phyloP scores from a whole-genome alignment of 768 basidiomycete genomes.

The Sarcodon sp. region DNA sequence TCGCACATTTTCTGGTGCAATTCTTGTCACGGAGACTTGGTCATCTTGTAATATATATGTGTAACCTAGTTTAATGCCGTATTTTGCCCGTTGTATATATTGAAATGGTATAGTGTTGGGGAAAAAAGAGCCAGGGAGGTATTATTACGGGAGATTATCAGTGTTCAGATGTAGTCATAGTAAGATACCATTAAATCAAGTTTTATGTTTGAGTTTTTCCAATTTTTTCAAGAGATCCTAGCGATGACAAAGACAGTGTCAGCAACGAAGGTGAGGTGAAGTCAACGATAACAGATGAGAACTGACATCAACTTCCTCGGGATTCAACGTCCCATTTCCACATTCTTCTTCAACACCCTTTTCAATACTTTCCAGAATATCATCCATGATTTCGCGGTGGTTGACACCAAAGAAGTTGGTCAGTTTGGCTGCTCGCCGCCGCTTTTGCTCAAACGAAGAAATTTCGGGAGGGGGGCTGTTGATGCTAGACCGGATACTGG shows the following conservation, averaged over 20 bases:
- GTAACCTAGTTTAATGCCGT: no score
- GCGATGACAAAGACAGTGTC: neutral
- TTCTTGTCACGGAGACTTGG: slow-evolving; percentile 70
- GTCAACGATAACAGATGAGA: neutral
- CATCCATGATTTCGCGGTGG: slow-evolving; percentile 64
- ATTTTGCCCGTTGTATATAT: neutral
- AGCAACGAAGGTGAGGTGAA: neutral
- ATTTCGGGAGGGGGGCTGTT: slow-evolving; percentile 20
- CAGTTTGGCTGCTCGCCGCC: slow-evolving; percentile 70
- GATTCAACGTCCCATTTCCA: slow-evolving; percentile 44
- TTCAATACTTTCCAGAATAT: slow-evolving; percentile 76
- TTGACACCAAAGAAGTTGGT: slow-evolving; percentile 83
- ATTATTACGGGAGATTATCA: neutral
- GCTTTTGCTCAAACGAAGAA: slow-evolving; percentile 54
- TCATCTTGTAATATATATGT: slow-evolving; percentile 38
- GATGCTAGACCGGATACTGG: slow-evolving; percentile 24
- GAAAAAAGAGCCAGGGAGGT: neutral
- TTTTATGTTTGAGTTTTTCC: slow-evolving; percentile 38
- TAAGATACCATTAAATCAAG: neutral
- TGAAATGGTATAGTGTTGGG: neutral
- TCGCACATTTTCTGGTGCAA: slow-evolving; percentile 87
- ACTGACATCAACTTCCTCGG: slow-evolving; percentile 63
- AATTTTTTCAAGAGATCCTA: slow-evolving; percentile 32
- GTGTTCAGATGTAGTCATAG: slow-evolving; percentile 9
- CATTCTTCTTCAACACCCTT: slow-evolving; percentile 60